These are phyloP conservation scores for Aspergillus versicolor DNA, from an alignment of 2,329 filamentous ascomycete species.

Conservation along the genomic window DNA sequence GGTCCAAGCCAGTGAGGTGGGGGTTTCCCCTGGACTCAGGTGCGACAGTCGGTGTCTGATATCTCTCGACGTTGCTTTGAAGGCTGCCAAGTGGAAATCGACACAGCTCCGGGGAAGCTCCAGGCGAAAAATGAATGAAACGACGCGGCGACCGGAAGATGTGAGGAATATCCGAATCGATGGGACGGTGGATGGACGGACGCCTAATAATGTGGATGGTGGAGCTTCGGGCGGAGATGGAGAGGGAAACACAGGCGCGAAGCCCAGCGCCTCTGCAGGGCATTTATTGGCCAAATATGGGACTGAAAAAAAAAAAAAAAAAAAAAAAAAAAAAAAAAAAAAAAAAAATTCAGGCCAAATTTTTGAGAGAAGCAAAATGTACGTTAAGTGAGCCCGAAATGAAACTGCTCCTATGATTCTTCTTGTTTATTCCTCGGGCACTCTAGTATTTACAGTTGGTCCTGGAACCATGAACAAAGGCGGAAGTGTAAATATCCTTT, in stretches of 20 bases:
- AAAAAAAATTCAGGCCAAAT: background rate
- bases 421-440: background rate
- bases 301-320: background rate
- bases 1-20: constrained; percentile 14
- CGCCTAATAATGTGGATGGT: constrained; percentile 2
- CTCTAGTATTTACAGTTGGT: background rate
- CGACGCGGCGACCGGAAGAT: background rate
- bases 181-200: background rate
- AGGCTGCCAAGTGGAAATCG: background rate
- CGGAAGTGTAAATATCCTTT: background rate
- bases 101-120: background rate
- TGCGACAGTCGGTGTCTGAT: constrained; percentile 7
- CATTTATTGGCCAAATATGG: background rate
- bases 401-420: background rate
- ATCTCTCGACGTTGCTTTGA: background rate
- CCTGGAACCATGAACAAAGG: background rate
- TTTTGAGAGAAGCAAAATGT: background rate
- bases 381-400: background rate
- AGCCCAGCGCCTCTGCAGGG: background rate
- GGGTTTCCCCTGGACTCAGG: constrained; percentile 11
- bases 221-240: constrained; percentile 13
- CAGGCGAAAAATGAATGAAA: background rate
- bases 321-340: background rate
- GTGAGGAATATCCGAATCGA: background rate
- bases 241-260: constrained; percentile 1